These are phyloP conservation scores for Talaromyces pinophilus DNA, from an alignment of 2,329 filamentous ascomycete genomes.

Conservation along the genomic window DNA sequence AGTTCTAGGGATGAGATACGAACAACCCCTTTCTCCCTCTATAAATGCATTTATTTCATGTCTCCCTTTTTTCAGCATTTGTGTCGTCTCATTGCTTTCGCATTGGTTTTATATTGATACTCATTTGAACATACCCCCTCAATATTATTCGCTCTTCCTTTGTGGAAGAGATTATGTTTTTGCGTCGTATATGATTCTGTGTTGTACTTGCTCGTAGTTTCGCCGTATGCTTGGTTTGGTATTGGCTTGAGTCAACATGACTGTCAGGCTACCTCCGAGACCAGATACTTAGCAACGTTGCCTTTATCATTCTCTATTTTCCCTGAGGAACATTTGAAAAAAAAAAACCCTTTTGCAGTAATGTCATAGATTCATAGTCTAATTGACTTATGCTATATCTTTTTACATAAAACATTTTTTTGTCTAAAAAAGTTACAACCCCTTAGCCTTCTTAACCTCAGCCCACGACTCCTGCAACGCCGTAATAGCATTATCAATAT, in stretches of 20 bases:
- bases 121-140: conserved; percentile 10
- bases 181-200: neutral
- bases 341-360: neutral
- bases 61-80: neutral
- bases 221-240: neutral
- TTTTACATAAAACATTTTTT: neutral
- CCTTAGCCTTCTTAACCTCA: conserved; percentile 69
- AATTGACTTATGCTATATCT: neutral
- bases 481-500: conserved; percentile 81
- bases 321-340: too few relatives aligned
- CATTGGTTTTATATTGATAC: neutral
- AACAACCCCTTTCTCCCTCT: neutral
- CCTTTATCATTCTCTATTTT: too few relatives aligned
- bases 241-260: neutral
- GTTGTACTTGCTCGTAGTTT: neutral
- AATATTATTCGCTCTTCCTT: conserved; percentile 11
- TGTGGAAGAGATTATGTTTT: neutral
- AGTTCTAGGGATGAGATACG: neutral
- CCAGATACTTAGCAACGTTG: neutral
- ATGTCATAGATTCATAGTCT: neutral
- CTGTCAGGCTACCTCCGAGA: neutral
- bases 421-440: conserved; percentile 32
- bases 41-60: conserved; percentile 5
- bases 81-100: neutral
- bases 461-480: conserved; percentile 72